A percentile compares a stretch with the other conserved stretches of the same genome.
Evolutionary conservation across 371 early-diverging fungal species (phyloP).

Genomic region (Gilbertella persicaria): DNA sequence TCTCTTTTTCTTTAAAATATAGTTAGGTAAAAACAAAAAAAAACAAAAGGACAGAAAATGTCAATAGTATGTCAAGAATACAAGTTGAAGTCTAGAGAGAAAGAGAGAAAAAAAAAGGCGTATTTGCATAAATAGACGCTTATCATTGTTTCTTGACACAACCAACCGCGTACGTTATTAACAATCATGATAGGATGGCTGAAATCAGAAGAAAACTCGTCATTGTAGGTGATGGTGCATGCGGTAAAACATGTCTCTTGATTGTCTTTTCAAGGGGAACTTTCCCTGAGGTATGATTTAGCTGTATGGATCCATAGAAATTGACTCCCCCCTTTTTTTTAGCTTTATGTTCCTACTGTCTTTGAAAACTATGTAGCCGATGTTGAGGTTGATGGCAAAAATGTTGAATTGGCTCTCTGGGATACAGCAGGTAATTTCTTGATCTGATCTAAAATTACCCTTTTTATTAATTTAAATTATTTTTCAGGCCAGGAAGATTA

Average conservation of each 20-base stretch:
- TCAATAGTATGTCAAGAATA: too few relatives aligned
- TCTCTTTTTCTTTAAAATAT: too few relatives aligned
- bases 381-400: slow-evolving; percentile 90
- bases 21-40: too few relatives aligned
- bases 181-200: slow-evolving; percentile 68
- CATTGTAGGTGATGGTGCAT: slow-evolving; percentile 96
- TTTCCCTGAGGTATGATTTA: slow-evolving; percentile 81
- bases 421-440: slow-evolving; percentile 91
- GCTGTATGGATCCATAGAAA: not conserved
- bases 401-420: slow-evolving; percentile 95
- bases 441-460: not conserved
- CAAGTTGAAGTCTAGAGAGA: too few relatives aligned
- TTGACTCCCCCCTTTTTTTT: slow-evolving; percentile 11
- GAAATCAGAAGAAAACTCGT: slow-evolving; percentile 94
- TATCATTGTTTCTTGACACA: too few relatives aligned
- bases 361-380: slow-evolving; percentile 97
- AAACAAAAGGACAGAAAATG: too few relatives aligned
- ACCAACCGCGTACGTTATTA: too few relatives aligned
- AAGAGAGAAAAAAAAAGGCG: too few relatives aligned
- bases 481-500: slow-evolving; percentile 88
- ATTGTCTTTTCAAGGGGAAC: slow-evolving; percentile 90
- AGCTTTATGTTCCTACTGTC: slow-evolving; percentile 92
- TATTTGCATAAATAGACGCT: too few relatives aligned
- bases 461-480: slow-evolving; percentile 13
- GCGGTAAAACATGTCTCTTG: slow-evolving; percentile 95